Percentiles rank a stretch among this genome's conserved stretches.
These are phyloP conservation scores for Boletus tomentosulus DNA, from an alignment of 768 basidiomycete genomes.

Conservation along the genomic window DNA sequence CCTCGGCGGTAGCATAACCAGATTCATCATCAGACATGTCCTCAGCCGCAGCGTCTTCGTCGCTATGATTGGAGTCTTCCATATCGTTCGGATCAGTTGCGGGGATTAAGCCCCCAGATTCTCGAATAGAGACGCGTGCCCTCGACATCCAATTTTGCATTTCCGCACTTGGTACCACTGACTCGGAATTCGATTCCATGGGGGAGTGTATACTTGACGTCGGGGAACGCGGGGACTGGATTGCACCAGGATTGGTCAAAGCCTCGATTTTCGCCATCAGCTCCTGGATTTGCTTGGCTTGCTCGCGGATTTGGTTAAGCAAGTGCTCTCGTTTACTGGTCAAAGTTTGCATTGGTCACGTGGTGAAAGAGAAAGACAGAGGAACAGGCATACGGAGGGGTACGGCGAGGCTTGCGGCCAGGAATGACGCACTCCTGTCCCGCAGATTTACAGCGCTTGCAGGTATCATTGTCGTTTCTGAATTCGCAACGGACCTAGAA, in stretches of 20 bases:
- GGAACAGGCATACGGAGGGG: conserved; percentile 60
- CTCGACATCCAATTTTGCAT: conserved; percentile 76
- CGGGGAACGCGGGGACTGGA: conserved; percentile 35
- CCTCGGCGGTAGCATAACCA: conserved; percentile 24
- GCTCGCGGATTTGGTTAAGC: conserved; percentile 70
- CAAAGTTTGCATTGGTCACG: not conserved
- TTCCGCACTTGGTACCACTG: conserved; percentile 43
- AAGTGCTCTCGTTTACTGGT: conserved; percentile 75
- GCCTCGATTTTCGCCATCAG: conserved; percentile 67
- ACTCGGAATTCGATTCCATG: conserved; percentile 22
- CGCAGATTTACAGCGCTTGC: conserved; percentile 68
- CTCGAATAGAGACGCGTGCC: conserved; percentile 63
- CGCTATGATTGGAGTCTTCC: conserved; percentile 33
- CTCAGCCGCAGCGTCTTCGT: conserved; percentile 34
- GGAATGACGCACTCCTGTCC: conserved; percentile 74
- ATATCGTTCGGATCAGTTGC: conserved; percentile 56
- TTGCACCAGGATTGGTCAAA: conserved; percentile 31
- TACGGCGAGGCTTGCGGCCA: conserved; percentile 77
- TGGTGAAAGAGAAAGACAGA: not conserved
- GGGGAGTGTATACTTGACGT: conserved; percentile 26
- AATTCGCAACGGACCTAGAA: conserved; percentile 75
- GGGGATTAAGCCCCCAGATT: conserved; percentile 64
- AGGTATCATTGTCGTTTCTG: conserved; percentile 64
- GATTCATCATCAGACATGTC: conserved; percentile 36
- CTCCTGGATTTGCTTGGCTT: conserved; percentile 67